phyloP scores from a whole-genome alignment of 192 early-diverging fungal genomes.

The Rhizoclosmatium globosum region DNA sequence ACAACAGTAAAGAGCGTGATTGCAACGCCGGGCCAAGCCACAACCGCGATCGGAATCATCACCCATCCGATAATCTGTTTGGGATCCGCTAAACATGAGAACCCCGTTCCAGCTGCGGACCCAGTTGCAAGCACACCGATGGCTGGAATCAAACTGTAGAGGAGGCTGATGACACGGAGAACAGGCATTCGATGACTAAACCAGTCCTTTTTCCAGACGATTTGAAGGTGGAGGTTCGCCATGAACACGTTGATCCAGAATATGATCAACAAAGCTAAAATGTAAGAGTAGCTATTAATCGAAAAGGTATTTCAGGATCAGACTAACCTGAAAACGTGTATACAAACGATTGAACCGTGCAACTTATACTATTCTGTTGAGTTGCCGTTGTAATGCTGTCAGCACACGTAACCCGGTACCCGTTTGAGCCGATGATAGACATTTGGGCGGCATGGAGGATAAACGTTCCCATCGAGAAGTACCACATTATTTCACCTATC shows the following conservation, averaged over 20 bases:
- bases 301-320: too few relatives aligned
- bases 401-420: neutral
- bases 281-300: too few relatives aligned
- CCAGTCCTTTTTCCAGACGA: conserved; percentile 29
- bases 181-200: neutral
- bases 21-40: conserved; percentile 13
- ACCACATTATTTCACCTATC: neutral
- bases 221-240: conserved; percentile 6
- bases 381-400: neutral
- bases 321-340: neutral
- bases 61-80: neutral
- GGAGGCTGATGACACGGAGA: neutral
- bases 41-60: neutral
- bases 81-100: neutral
- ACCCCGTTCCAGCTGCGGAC: neutral
- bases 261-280: neutral
- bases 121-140: neutral
- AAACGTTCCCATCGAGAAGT: neutral
- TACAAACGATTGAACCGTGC: conserved; percentile 5
- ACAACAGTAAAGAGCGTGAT: neutral
- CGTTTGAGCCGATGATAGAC: neutral
- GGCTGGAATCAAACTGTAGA: neutral
- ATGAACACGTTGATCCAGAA: conserved; percentile 21
- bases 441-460: neutral
- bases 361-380: neutral